Conservation (phyloP, 2,329 filamentous ascomycete species). For the Ramichloridium luteum region DNA sequence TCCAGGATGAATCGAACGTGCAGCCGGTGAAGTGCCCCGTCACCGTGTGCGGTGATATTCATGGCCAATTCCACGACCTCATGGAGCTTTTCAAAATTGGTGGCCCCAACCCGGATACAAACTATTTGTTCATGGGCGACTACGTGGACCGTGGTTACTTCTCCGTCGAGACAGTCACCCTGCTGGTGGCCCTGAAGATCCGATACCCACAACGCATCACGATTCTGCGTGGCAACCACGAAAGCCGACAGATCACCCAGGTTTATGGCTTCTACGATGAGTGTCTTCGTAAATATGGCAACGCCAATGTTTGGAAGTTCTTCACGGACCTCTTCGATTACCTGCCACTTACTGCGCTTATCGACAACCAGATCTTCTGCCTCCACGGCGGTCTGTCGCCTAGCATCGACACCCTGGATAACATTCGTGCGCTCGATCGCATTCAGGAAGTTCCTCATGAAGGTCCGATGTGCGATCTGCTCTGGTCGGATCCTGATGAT, state of each 20-base stretch:
- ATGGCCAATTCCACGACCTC: slow-evolving; percentile 96
- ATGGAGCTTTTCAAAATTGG: slow-evolving; percentile 99
- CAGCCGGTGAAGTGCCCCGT: slow-evolving; percentile 99
- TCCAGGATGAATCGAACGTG: slow-evolving; percentile 96
- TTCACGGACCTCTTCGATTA: slow-evolving; percentile 99
- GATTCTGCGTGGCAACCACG: slow-evolving; percentile 96
- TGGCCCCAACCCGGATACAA: slow-evolving; percentile 93
- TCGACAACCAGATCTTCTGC: slow-evolving; percentile 99
- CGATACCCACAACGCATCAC: slow-evolving; percentile 96
- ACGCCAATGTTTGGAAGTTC: slow-evolving; percentile 98
- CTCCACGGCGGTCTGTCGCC: slow-evolving; percentile 92
- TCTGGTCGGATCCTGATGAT: slow-evolving; percentile 99
- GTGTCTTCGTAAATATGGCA: slow-evolving; percentile 96
- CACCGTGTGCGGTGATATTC: slow-evolving; percentile 97
- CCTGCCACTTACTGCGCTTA: slow-evolving; percentile 88
- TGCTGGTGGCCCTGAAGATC: slow-evolving; percentile 94
- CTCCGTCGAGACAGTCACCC: slow-evolving; percentile 93
- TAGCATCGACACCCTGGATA: slow-evolving; percentile 90
- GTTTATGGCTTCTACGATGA: slow-evolving; percentile 99
- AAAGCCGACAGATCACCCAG: slow-evolving; percentile 96
- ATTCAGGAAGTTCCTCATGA: slow-evolving; percentile 98
- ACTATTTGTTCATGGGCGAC: slow-evolving; percentile 99
- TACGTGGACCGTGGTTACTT: slow-evolving; percentile 99
- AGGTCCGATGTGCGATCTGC: slow-evolving; percentile 91
- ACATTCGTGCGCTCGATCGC: slow-evolving; percentile 87